Evolutionary conservation across 805 yeast genomes (phyloP).

Genomic region (Saccharomycopsis fibuligera): DNA sequence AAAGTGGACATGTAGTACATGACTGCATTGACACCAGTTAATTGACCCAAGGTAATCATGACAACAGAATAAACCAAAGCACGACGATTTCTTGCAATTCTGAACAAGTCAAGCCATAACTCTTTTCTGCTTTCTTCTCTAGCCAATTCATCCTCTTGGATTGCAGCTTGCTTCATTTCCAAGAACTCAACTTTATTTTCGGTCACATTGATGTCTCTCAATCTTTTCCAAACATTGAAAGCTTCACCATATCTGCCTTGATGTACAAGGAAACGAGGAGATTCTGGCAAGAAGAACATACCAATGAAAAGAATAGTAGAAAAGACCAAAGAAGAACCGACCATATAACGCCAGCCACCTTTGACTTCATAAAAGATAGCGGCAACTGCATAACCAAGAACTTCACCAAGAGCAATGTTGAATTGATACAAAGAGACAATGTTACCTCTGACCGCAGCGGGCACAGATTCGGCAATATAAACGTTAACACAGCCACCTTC

Average conservation of each 20-base stretch:
- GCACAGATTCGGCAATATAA: slow-evolving; percentile 56
- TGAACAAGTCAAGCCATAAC: slow-evolving; percentile 40
- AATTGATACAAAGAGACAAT: slow-evolving; percentile 59
- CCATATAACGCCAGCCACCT: slow-evolving; percentile 61
- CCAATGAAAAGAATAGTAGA: slow-evolving; percentile 21
- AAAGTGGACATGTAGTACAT: slow-evolving; percentile 58
- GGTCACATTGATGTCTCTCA: slow-evolving; percentile 37
- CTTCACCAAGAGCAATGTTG: slow-evolving; percentile 61
- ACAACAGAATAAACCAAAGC: slow-evolving; percentile 51
- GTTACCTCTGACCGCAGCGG: slow-evolving; percentile 51
- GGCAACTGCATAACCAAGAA: slow-evolving; percentile 56
- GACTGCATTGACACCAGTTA: slow-evolving; percentile 66
- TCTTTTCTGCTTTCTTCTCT: slow-evolving; percentile 33
- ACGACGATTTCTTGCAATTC: slow-evolving; percentile 55
- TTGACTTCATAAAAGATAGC: slow-evolving; percentile 51
- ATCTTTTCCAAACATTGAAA: slow-evolving; percentile 43
- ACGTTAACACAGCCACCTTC: slow-evolving; percentile 62
- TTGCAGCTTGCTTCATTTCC: slow-evolving; percentile 39
- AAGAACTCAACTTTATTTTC: slow-evolving; percentile 50
- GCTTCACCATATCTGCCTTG: slow-evolving; percentile 40
- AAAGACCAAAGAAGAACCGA: slow-evolving; percentile 59
- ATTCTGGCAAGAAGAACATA: slow-evolving; percentile 37
- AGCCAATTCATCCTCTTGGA: slow-evolving; percentile 38
- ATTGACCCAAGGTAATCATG: slow-evolving; percentile 57
- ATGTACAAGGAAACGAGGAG: slow-evolving; percentile 40